A percentile compares a stretch with the other conserved stretches of the same genome.
Evolutionary conservation across 2,329 filamentous ascomycete species (phyloP).

Genomic region (Colletotrichum abscissum): DNA sequence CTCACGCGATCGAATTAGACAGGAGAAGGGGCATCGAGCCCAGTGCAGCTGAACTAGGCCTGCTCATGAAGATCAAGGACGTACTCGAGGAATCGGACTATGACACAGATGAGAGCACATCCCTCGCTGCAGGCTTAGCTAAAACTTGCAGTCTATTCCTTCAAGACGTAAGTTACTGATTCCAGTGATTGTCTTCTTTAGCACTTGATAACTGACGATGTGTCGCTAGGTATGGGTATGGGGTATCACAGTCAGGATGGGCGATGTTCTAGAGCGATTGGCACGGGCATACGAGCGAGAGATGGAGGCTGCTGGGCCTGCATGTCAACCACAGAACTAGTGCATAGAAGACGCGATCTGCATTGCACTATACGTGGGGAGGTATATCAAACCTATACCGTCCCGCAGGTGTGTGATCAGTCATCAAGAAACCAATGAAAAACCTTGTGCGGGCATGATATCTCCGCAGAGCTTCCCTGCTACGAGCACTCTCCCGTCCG

Average conservation of each 20-base stretch:
- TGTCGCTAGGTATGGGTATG: not conserved
- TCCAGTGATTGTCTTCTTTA: not conserved
- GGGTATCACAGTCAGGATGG: slow-evolving; percentile 10
- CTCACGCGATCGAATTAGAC: not conserved
- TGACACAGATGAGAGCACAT: not conserved
- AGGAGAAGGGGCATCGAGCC: not conserved
- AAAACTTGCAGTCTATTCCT: not conserved
- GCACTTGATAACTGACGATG: not conserved
- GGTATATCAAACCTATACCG: not conserved
- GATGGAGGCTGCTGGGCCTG: not conserved
- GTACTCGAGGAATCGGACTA: not conserved
- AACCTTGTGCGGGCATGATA: not conserved
- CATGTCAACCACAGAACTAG: not conserved
- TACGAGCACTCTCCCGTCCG: not conserved
- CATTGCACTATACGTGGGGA: not conserved
- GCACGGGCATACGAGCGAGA: slow-evolving; percentile 8
- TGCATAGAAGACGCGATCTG: not conserved
- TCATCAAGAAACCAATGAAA: not conserved
- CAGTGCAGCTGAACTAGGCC: not conserved
- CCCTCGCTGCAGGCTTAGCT: not conserved
- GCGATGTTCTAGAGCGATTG: not conserved
- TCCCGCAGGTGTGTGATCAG: not conserved
- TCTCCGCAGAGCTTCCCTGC: not conserved
- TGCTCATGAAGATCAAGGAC: not conserved
- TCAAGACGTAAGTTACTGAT: not conserved